These are phyloP conservation scores for Metarhizium album DNA, from an alignment of 2,329 filamentous ascomycete species.

Conservation along the genomic window DNA sequence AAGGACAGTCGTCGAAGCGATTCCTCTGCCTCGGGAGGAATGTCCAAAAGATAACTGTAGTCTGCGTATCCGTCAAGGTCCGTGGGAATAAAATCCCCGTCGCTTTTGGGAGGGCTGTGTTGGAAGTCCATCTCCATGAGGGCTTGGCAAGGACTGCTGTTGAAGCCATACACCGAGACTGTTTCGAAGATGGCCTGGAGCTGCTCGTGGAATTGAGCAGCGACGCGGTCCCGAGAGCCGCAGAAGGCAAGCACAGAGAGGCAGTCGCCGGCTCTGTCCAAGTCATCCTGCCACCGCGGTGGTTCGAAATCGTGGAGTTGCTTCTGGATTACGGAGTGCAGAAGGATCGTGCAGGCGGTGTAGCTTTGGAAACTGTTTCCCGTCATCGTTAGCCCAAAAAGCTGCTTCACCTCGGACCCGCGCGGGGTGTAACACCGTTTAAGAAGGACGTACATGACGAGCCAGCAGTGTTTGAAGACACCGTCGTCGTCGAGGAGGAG, in stretches of 20 bases:
- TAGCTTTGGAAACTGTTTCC: constrained; percentile 4
- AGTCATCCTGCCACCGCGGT: not conserved
- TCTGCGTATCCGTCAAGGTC: not conserved
- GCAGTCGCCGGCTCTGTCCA: not conserved
- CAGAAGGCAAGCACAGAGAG: constrained; percentile 3
- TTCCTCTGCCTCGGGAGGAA: not conserved
- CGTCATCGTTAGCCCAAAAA: not conserved
- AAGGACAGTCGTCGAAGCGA: not conserved
- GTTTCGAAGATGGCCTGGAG: not conserved
- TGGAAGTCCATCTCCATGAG: not conserved
- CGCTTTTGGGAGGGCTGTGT: not conserved
- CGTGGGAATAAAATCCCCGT: not conserved
- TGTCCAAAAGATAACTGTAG: not conserved
- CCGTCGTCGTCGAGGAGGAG: constrained; percentile 4
- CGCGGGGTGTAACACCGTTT: not conserved
- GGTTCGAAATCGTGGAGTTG: constrained; percentile 3
- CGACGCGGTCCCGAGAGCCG: constrained; percentile 1
- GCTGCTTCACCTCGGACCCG: not conserved
- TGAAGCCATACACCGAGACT: not conserved
- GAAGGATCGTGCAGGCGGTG: constrained; percentile 2
- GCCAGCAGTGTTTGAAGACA: constrained; percentile 6
- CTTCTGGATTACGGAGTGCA: constrained; percentile 5
- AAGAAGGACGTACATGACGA: constrained; percentile 4
- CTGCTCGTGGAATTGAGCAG: not conserved
- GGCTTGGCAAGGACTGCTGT: not conserved